Percentiles rank a stretch among this genome's conserved stretches.
phyloP scores from a whole-genome alignment of 768 basidiomycete species.

The Lentinula lateritia region DNA sequence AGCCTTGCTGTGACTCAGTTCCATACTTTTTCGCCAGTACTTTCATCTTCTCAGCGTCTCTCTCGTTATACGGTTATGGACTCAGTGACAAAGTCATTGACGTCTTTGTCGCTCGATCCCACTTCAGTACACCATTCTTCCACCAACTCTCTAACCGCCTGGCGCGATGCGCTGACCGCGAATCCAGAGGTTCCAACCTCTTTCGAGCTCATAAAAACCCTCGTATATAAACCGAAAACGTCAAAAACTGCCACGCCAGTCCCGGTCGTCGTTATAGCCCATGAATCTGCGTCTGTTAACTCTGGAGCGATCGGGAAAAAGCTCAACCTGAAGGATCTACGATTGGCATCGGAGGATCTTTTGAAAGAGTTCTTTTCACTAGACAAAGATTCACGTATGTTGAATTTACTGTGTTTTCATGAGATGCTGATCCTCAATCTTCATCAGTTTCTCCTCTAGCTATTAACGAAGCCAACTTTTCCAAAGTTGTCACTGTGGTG shows the following conservation, averaged over 20 bases:
- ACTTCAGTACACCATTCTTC: slow-evolving; percentile 51
- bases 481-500: slow-evolving; percentile 69
- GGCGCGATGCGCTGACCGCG: slow-evolving; percentile 68
- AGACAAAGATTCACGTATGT: slow-evolving; percentile 83
- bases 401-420: slow-evolving; percentile 3
- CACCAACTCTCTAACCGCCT: slow-evolving; percentile 66
- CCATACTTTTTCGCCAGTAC: not conserved
- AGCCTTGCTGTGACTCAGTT: slow-evolving; percentile 3
- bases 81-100: slow-evolving; percentile 36
- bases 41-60: not conserved
- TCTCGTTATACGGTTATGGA: slow-evolving; percentile 22
- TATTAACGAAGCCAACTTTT: slow-evolving; percentile 57
- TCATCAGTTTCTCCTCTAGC: slow-evolving; percentile 75
- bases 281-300: slow-evolving; percentile 80
- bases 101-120: slow-evolving; percentile 51
- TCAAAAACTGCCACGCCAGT: slow-evolving; percentile 83
- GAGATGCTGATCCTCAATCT: slow-evolving; percentile 10
- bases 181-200: slow-evolving; percentile 43
- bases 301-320: slow-evolving; percentile 74
- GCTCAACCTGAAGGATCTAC: slow-evolving; percentile 80
- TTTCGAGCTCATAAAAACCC: slow-evolving; percentile 78
- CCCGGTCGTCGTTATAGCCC: slow-evolving; percentile 83
- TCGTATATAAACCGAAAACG: slow-evolving; percentile 95
- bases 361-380: slow-evolving; percentile 79
- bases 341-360: slow-evolving; percentile 82